Base-by-base conservation (phyloP, 148 eudicot species). In the Rhododendron williamsianum region DNA sequence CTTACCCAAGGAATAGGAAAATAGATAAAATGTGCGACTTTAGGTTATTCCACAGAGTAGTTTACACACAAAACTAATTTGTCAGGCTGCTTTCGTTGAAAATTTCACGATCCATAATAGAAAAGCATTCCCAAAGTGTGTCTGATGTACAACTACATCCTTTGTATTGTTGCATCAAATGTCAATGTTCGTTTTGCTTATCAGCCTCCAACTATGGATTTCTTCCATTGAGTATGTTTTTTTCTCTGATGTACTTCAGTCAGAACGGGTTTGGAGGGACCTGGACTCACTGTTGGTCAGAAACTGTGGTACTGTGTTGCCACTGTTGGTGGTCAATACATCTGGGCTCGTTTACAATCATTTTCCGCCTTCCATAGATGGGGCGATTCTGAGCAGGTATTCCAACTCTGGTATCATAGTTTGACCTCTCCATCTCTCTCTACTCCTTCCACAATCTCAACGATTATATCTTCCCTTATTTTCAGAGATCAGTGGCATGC, bases 331-430 rank as follows among this genome's bases (percentile, higher is more conserved):
- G 96, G 97, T 85, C 98, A 95, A 71, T 95, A 96, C 87, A 86
- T 94, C 78, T 96, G 97, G 99, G 87, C 98, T 78, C 98, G 98
- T 13, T 83, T 96, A 84, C 98, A 96, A 73, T 94, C 98, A 13
- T 94, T 96, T 90, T 96, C 99, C 85, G 95, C 98, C 88, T 96
- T 96, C 77, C 95, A 98, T 54, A 92, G 98, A 91, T 96, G 99
- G 99, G 95, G 98, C 63, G 94, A 93, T 92, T 93, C 99, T 51
- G 99, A 96, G 81, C 98, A 92, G 95, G 98, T 95, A 87, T 18
- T 45, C 46, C 13, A 23, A 27, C 52, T 74, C 52, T 51, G 46
- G 10, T 65, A 79, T n/a, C 43, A 83, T 19, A 25, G 25, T 65
- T 46, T 4, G 30, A n/a, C 38, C 35, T 63, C 73, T 8, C 27